Evolutionary conservation across 2,329 filamentous ascomycete genomes (phyloP).

Genomic region (Didymella pomorum): DNA sequence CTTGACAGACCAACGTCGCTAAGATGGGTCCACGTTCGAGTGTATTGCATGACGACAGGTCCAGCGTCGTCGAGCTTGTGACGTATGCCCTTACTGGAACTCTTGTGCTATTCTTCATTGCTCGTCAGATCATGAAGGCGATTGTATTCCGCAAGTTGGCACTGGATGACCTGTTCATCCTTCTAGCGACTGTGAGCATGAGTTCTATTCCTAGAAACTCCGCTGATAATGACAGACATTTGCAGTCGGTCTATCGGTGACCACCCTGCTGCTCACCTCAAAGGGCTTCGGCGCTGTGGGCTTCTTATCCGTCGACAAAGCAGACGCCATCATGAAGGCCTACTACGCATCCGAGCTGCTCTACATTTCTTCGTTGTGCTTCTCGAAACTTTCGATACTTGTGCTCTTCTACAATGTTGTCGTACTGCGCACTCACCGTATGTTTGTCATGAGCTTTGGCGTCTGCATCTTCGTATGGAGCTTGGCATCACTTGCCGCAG

Average conservation of each 20-base stretch:
- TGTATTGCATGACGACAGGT: constrained; percentile 23
- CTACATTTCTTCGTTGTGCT: constrained; percentile 41
- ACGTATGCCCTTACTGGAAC: constrained; percentile 40
- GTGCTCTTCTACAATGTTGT: constrained; percentile 40
- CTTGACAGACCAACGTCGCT: background rate
- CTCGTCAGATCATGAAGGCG: constrained; percentile 39
- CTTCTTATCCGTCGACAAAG: constrained; percentile 28
- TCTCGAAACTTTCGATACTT: constrained; percentile 43
- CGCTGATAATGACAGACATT: constrained; percentile 34
- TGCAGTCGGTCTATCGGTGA: constrained; percentile 39
- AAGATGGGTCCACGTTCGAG: background rate
- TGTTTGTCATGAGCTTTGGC: constrained; percentile 30
- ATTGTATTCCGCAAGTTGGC: constrained; percentile 34
- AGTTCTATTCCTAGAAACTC: too few relatives aligned
- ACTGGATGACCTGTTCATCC: constrained; percentile 43
- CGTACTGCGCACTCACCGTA: constrained; percentile 30
- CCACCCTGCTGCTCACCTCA: constrained; percentile 34
- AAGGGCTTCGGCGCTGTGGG: constrained; percentile 34
- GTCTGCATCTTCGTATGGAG: constrained; percentile 41
- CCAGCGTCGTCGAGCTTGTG: constrained; percentile 31
- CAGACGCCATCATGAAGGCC: constrained; percentile 39
- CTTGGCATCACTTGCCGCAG: constrained; percentile 32
- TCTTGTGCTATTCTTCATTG: constrained; percentile 35
- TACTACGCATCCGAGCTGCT: constrained; percentile 47
- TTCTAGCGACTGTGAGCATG: constrained; percentile 40